Base-by-base conservation (phyloP, 2,329 filamentous ascomycete genomes). In the Sclerotinia nivalis region DNA sequence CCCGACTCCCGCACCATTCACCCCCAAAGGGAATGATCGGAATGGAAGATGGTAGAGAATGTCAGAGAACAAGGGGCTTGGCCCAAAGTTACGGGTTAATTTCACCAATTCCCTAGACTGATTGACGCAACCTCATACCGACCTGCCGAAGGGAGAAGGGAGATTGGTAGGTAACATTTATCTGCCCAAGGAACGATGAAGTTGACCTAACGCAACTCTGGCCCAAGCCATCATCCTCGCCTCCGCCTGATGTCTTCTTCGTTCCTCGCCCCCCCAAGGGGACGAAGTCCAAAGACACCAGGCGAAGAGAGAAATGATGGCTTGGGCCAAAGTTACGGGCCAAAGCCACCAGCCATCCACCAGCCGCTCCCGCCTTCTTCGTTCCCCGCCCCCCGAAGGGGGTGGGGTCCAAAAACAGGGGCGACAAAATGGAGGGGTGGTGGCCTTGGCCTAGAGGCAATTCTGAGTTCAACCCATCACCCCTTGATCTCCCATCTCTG, bases 151-250 rank as follows among this genome's bases (percentile, higher is more conserved):
- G 40, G 37, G 40, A 34, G 7, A 28, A 13, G 6, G 6, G 2
- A 31, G 43, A 31, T 31, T 61, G 18, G 40, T 15, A 61, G 7
- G 12, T 34, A 5, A 5, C 18, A 61, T 31, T 34, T 10, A 2
- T 4, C 18, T 31, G 43, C 25, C 25, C 4, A 7, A 31, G 2
- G 2, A 61, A 61, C 43, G 10, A 61, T 34, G 18, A 34, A 61
- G n/a, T 49, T 20, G 20, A 61, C 59, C 43, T 61, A 61, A 61
- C 43, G 43, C 59, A 61, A 61, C 43, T 61, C 25, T 61, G 59
- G 43, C 40, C 40, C 40, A 56, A 56, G 22, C 55, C 55, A 59
- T 22, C 13, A 59, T 20, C 59, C 18, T 28, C 1, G 7, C 13
- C 40, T n/a, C 25, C 8, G 10, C 2, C 20, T 49, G 25, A 8